Evolutionary conservation across 2,329 filamentous ascomycete genomes (phyloP).

Genomic region (Aspergillus bombycis): DNA sequence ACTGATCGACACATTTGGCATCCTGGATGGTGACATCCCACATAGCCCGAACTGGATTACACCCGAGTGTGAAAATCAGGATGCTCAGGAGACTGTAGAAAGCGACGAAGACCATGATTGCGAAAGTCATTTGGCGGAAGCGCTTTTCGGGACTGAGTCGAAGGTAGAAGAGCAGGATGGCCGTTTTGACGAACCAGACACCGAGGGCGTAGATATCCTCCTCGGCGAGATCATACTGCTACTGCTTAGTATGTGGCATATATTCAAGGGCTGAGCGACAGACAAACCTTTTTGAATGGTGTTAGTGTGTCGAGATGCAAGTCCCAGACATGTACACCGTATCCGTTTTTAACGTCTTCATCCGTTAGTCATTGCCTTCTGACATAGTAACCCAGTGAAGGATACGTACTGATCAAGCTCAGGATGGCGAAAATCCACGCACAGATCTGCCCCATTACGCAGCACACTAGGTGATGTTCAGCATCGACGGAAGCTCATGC

Average conservation of each 20-base stretch:
- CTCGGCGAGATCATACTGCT: constrained; percentile 17
- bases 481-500: background rate
- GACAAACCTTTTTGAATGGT: constrained; percentile 17
- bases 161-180: constrained; percentile 24
- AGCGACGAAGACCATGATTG: constrained; percentile 21
- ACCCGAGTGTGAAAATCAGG: constrained; percentile 19
- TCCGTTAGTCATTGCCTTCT: background rate
- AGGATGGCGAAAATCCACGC: constrained; percentile 20
- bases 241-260: background rate
- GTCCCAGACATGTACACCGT: constrained; percentile 20
- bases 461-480: constrained; percentile 8
- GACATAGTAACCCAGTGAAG: background rate
- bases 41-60: constrained; percentile 15
- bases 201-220: constrained; percentile 19
- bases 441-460: constrained; percentile 15
- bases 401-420: constrained; percentile 14
- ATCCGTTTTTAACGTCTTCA: constrained; percentile 18
- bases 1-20: constrained; percentile 16
- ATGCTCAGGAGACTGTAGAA: constrained; percentile 21
- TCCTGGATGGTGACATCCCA: constrained; percentile 20
- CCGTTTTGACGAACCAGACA: constrained; percentile 23
- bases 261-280: background rate
- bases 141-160: constrained; percentile 21
- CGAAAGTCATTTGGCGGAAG: constrained; percentile 22
- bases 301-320: constrained; percentile 14